These are phyloP conservation scores for Apiotrichum domesticum DNA, from an alignment of 1,284 basidiomycete species.

Conservation along the genomic window DNA sequence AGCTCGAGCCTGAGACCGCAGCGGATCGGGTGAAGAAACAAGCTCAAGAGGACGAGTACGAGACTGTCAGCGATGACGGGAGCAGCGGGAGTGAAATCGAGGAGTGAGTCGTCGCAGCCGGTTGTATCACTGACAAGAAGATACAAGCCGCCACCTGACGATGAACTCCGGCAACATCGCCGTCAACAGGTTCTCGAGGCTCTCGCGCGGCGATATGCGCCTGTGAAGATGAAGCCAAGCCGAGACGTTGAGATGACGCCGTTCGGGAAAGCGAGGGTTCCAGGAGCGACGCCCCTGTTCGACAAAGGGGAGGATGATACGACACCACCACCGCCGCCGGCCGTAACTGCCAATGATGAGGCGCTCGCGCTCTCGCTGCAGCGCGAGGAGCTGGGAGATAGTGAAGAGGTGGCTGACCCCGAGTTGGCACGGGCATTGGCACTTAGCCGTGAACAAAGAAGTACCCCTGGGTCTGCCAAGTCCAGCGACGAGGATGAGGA, in stretches of 20 bases:
- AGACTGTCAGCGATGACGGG: constrained; percentile 35
- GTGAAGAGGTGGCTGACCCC: constrained; percentile 37
- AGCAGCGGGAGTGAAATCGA: constrained; percentile 8
- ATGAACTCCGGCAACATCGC: constrained; percentile 63
- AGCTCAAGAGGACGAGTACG: constrained; percentile 20
- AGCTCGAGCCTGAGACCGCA: constrained; percentile 51
- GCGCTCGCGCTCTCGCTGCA: constrained; percentile 43
- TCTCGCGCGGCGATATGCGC: constrained; percentile 55
- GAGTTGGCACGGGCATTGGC: constrained; percentile 35
- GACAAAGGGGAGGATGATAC: constrained; percentile 53
- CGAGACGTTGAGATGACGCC: constrained; percentile 31
- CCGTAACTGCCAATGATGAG: constrained; percentile 37
- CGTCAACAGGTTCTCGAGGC: constrained; percentile 62
- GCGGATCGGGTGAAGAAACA: constrained; percentile 16
- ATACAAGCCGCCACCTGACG: constrained; percentile 48
- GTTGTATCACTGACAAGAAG: constrained; percentile 1
- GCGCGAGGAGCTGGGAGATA: constrained; percentile 42
- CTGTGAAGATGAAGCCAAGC: constrained; percentile 38
- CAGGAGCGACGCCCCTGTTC: constrained; percentile 53
- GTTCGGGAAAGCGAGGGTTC: constrained; percentile 28
- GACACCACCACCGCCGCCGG: constrained; percentile 5
- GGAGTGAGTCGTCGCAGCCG: neutral
- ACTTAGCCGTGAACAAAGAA: constrained; percentile 3
- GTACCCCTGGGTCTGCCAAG: neutral
- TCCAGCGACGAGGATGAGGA: constrained; percentile 22